Percentiles rank a stretch among this genome's conserved stretches.
Evolutionary conservation across 495 filamentous ascomycete genomes (phyloP).

Genomic region (Tuber melanosporum): DNA sequence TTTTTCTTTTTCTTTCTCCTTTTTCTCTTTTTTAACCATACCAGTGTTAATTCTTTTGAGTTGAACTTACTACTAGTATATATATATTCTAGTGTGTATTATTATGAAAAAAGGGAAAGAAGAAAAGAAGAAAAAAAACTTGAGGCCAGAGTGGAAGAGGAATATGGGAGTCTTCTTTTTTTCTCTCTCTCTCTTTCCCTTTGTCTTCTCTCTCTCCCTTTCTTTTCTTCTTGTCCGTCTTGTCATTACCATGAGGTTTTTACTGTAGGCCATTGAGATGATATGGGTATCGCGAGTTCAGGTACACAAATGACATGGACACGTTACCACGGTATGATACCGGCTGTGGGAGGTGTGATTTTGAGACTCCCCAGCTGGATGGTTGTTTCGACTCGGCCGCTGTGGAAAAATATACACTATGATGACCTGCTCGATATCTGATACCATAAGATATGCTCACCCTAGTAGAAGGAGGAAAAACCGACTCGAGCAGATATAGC

Average conservation of each 20-base stretch:
- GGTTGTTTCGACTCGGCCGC: no score
- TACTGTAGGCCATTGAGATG: not conserved
- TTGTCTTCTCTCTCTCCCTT: not conserved
- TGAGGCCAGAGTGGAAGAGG: not conserved
- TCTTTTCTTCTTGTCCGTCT: not conserved
- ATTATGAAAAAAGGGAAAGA: not conserved
- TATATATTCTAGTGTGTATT: constrained; percentile 5
- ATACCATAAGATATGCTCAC: no score
- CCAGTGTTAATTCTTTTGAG: not conserved
- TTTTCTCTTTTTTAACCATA: not conserved
- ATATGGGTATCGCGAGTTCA: not conserved
- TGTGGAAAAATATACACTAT: no score
- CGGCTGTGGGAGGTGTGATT: no score
- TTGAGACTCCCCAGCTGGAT: no score
- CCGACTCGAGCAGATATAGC: no score
- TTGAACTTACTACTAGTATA: not conserved
- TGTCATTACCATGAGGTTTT: not conserved
- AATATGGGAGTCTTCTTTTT: not conserved
- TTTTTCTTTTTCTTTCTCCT: not conserved
- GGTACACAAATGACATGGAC: not conserved
- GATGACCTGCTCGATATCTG: no score
- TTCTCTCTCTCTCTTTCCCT: not conserved
- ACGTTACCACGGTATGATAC: not conserved
- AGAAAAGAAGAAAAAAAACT: not conserved
- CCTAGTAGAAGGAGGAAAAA: no score